Evolutionary conservation across 1,284 basidiomycete species (phyloP), one percentile per base, ranked within the genome.

Genomic region (Rhodotorula sp.): DNA sequence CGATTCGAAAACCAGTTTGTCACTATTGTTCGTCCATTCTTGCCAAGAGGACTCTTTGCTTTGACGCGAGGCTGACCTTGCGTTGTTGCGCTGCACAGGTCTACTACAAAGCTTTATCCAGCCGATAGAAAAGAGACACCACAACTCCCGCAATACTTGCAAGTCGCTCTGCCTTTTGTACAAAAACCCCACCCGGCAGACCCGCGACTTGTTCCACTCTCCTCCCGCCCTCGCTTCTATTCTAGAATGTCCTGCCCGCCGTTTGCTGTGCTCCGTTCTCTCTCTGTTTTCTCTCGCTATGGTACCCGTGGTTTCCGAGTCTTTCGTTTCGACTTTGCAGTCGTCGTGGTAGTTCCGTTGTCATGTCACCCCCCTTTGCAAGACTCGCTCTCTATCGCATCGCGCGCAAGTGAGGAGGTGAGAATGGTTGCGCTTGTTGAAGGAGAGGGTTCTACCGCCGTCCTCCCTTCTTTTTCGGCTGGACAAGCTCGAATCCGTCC

Each of bases 401-500:
- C 38, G 38, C 10, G 10, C 10, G 38, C 49, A 50, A 5, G 49
- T 50, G 5, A 18, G 23, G 23, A 50, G 21, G 49, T 18, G 49
- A 14, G 14, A 18, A 23, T 2, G 5, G 49, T 12, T 43, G 38
- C 38, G 38, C 38, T 43, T 43, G 8, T 10, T 12, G 38, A 43
- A 50, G 8, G 19, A 50, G 49, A 18, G 23, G 23, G 8, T 18
- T 52, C 54, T 59, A 72, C 49, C 64, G 45, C 62, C 71, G 60
- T 3, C 67, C 71, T n/a, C 73, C 71, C 79, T 88, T 89, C 60
- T 85, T 84, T 61, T 70, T 70, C 10, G 68, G 19, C 81, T 89
- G 88, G 5, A 95, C 91, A 57, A 89, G 79, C 2, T 89, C 91
- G 79, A 95, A 95, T 1, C 93, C 93, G 69, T 95, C 92, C 69